A percentile compares a stretch with the other conserved stretches of the same genome.
Evolutionary conservation across 257 asterid species (phyloP).

Genomic region (Solanum paucissectum): DNA sequence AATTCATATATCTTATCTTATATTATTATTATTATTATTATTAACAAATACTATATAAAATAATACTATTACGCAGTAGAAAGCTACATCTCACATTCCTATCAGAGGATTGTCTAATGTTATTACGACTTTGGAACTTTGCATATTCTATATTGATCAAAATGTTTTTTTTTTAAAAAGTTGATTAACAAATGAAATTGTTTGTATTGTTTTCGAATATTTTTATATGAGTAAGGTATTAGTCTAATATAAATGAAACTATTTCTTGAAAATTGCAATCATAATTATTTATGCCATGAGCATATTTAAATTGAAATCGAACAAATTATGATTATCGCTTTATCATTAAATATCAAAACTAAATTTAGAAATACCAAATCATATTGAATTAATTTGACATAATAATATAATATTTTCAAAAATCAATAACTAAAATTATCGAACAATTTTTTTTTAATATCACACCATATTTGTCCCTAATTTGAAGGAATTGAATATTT

Average conservation of each 20-base stretch:
- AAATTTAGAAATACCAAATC: not conserved
- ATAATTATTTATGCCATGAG: not conserved
- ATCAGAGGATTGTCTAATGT: not conserved
- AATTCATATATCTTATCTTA: not conserved
- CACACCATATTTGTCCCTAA: not conserved
- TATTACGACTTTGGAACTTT: not conserved
- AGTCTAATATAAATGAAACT: not conserved
- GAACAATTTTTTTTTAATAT: no score
- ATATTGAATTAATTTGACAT: no score
- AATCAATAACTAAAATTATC: not conserved
- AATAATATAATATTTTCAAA: no score
- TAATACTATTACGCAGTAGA: not conserved
- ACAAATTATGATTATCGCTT: accelerated
- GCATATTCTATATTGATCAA: not conserved
- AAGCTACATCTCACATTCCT: not conserved
- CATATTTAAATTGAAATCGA: not conserved
- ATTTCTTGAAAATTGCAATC: not conserved
- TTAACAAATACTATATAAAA: not conserved
- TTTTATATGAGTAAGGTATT: not conserved
- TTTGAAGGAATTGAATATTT: not conserved
- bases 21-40: no score
- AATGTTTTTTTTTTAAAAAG: not conserved
- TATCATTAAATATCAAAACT: not conserved
- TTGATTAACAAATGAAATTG: not conserved
- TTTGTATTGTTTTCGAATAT: accelerated